phyloP scores from a whole-genome alignment of 2,329 filamentous ascomycete species.

The Phoma sp. region DNA sequence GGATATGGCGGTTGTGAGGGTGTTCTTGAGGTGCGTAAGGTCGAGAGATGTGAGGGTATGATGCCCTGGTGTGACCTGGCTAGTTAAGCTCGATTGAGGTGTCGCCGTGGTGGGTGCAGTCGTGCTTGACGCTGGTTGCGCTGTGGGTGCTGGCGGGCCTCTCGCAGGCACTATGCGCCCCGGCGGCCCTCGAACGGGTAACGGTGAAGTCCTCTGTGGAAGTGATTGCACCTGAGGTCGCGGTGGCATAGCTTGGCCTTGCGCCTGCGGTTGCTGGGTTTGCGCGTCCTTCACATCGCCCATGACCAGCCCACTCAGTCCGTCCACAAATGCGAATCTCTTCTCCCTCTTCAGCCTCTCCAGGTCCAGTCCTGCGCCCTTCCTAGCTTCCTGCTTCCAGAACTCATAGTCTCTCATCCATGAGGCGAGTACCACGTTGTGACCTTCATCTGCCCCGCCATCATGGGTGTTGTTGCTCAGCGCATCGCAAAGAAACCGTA shows the following conservation, averaged over 20 bases:
- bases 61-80: slow-evolving; percentile 13
- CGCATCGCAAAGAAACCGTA: slow-evolving; percentile 59
- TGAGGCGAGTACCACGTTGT: slow-evolving; percentile 74
- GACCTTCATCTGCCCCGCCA: slow-evolving; percentile 33
- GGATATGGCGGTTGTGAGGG: slow-evolving; percentile 37
- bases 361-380: slow-evolving; percentile 76
- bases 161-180: slow-evolving; percentile 25
- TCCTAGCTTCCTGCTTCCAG: slow-evolving; percentile 75
- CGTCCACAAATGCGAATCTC: slow-evolving; percentile 77
- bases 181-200: slow-evolving; percentile 28
- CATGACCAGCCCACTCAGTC: slow-evolving; percentile 66
- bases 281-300: slow-evolving; percentile 7
- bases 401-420: slow-evolving; percentile 81
- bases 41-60: slow-evolving; percentile 36
- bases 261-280: slow-evolving; percentile 1
- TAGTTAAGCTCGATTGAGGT: background rate
- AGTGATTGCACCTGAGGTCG: background rate
- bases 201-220: slow-evolving; percentile 10
- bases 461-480: slow-evolving; percentile 42
- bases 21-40: slow-evolving; percentile 31
- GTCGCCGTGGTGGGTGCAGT: background rate
- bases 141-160: slow-evolving; percentile 17
- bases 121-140: slow-evolving; percentile 4
- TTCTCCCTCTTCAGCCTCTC: slow-evolving; percentile 63
- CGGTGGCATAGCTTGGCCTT: background rate